Conservation (phyloP, 148 eudicot genomes). For the Rhododendron ovatum region DNA sequence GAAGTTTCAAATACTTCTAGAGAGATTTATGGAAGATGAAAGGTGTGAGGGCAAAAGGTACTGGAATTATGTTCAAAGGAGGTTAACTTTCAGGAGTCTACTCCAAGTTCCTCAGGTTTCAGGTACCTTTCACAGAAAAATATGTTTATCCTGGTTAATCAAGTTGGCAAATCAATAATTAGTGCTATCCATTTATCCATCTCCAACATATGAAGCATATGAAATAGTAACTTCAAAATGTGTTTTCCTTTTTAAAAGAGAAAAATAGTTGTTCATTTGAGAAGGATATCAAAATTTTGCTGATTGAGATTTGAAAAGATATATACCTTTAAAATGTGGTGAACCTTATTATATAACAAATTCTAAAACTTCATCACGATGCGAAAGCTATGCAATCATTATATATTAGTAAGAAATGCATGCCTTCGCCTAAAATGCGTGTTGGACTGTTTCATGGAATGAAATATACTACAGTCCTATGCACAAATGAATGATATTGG, state of each 20-base stretch:
- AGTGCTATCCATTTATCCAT: not conserved
- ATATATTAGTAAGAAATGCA: not conserved
- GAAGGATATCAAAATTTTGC: not conserved
- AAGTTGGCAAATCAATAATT: not conserved
- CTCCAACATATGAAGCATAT: not conserved
- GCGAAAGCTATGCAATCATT: not conserved
- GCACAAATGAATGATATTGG: not conserved
- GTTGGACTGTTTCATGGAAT: not conserved
- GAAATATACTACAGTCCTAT: not conserved
- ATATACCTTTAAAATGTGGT: not conserved
- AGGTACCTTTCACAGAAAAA: constrained; percentile 14
- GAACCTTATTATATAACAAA: not conserved
- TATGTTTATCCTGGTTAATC: not conserved
- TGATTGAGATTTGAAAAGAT: not conserved
- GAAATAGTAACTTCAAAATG: not conserved
- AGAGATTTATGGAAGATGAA: constrained; percentile 36
- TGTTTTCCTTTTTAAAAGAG: not conserved
- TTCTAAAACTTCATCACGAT: not conserved
- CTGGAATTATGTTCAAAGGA: constrained; percentile 14
- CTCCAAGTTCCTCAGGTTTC: constrained; percentile 33
- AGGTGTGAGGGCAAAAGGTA: constrained; percentile 18
- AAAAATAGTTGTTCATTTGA: not conserved
- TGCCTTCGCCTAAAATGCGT: not conserved
- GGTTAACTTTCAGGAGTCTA: constrained; percentile 22
- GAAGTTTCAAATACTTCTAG: constrained; percentile 27